phyloP scores from a whole-genome alignment of 148 eudicot species.

The Cornus kousa region DNA sequence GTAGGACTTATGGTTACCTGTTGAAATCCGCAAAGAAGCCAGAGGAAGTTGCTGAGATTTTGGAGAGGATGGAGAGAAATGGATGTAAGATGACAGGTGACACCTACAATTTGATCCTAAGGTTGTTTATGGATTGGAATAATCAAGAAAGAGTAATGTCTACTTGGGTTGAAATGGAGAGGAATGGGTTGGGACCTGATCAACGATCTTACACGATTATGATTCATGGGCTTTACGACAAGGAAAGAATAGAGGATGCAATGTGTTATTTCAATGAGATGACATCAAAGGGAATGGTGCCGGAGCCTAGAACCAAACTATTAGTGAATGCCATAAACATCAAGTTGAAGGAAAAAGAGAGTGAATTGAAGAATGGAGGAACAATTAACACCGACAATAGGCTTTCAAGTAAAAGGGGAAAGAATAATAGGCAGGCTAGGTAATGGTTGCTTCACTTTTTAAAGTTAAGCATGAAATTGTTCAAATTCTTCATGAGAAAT shows the following conservation, averaged over 20 bases:
- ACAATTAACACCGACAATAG: conserved; percentile 1
- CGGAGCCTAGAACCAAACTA: conserved; percentile 56
- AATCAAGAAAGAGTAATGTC: conserved; percentile 41
- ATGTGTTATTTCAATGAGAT: conserved; percentile 55
- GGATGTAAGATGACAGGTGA: conserved; percentile 57
- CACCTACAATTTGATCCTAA: conserved; percentile 60
- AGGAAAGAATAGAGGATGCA: conserved; percentile 51
- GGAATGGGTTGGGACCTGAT: conserved; percentile 70
- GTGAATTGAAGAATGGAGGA: neutral
- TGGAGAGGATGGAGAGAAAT: conserved; percentile 58
- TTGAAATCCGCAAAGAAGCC: conserved; percentile 42
- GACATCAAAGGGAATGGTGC: conserved; percentile 62
- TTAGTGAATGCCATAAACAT: conserved; percentile 57
- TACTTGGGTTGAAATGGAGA: conserved; percentile 68
- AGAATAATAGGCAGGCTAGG: neutral
- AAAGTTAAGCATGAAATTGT: neutral
- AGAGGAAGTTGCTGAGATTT: conserved; percentile 51
- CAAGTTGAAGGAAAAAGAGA: conserved; percentile 31
- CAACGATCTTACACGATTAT: conserved; percentile 69
- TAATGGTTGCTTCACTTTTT: neutral
- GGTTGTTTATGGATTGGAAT: conserved; percentile 68
- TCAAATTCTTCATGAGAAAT: neutral
- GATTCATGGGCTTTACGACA: conserved; percentile 61
- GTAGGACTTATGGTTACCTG: conserved; percentile 51
- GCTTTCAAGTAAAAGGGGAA: neutral